A percentile compares a stretch with the other conserved stretches of the same genome.
Conservation (phyloP, 2,329 filamentous ascomycete species). For the Fusarium sp. region DNA sequence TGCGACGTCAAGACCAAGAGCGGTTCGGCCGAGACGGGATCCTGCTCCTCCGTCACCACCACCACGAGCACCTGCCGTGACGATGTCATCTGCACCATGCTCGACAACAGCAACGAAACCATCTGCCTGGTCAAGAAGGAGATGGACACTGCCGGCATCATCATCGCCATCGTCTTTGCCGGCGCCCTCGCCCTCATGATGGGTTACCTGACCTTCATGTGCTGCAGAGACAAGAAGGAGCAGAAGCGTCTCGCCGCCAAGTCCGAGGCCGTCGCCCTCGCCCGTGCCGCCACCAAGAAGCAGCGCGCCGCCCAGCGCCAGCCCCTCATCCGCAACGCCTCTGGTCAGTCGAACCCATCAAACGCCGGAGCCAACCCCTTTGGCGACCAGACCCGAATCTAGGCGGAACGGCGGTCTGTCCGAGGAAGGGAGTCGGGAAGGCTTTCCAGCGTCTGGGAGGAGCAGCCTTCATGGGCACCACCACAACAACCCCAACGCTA, state of each 20-base stretch:
- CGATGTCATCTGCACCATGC: slow-evolving; percentile 54
- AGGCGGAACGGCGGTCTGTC: slow-evolving; percentile 38
- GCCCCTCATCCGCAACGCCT: slow-evolving; percentile 50
- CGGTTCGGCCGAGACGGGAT: slow-evolving; percentile 46
- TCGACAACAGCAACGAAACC: slow-evolving; percentile 48
- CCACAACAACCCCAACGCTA: background rate
- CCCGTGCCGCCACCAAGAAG: slow-evolving; percentile 58
- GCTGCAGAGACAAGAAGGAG: slow-evolving; percentile 58
- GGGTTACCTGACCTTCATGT: slow-evolving; percentile 57
- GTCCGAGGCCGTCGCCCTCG: slow-evolving; percentile 60
- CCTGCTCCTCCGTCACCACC: slow-evolving; percentile 52
- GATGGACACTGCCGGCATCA: slow-evolving; percentile 55
- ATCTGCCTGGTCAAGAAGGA: slow-evolving; percentile 54
- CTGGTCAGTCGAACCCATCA: slow-evolving; percentile 36
- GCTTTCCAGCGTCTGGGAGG: slow-evolving; percentile 36
- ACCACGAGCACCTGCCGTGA: slow-evolving; percentile 52
- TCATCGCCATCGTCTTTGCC: slow-evolving; percentile 59
- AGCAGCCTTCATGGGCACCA: slow-evolving; percentile 15
- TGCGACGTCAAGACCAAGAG: slow-evolving; percentile 54
- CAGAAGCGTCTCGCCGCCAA: slow-evolving; percentile 55
- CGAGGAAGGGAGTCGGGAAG: slow-evolving; percentile 30
- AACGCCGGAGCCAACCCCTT: slow-evolving; percentile 47
- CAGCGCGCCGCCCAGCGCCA: slow-evolving; percentile 49
- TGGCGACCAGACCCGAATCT: slow-evolving; percentile 48
- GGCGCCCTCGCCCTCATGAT: slow-evolving; percentile 50